phyloP scores from a whole-genome alignment of 148 eudicot genomes.

The Cornus florida region DNA sequence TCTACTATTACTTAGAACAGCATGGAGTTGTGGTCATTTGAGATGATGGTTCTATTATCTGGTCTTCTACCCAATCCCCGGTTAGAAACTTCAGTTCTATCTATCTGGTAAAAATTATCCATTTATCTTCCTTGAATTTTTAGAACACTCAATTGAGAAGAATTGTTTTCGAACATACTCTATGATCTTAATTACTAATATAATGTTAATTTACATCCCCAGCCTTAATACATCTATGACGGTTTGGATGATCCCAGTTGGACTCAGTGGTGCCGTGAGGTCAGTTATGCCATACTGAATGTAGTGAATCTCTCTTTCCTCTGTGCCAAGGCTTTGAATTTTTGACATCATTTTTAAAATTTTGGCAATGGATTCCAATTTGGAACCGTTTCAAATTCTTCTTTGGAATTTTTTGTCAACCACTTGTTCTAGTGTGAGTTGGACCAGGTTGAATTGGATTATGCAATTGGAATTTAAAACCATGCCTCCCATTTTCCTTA shows the following conservation, averaged over 20 bases:
- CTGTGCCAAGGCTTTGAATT: background rate
- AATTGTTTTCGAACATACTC: background rate
- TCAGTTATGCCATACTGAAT: no score
- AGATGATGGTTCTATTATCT: no score
- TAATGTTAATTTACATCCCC: slow-evolving; percentile 11
- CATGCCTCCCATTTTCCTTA: background rate
- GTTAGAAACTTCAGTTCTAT: slow-evolving; percentile 86
- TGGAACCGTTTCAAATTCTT: background rate
- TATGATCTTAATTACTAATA: background rate
- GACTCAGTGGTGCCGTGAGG: slow-evolving; percentile 81
- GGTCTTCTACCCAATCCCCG: slow-evolving; percentile 84
- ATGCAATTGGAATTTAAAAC: no score
- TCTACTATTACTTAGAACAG: no score
- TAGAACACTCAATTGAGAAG: background rate
- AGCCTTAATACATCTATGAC: slow-evolving; percentile 71
- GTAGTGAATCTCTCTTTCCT: background rate
- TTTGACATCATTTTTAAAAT: no score
- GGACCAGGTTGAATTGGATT: background rate
- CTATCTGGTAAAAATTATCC: slow-evolving; percentile 48
- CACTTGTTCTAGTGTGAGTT: background rate
- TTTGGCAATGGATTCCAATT: background rate
- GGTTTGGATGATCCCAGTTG: slow-evolving; percentile 83
- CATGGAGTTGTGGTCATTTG: no score
- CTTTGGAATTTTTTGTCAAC: background rate
- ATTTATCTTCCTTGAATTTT: background rate